phyloP scores from a whole-genome alignment of 208 protist species.

The Crithidia bombi region DNA sequence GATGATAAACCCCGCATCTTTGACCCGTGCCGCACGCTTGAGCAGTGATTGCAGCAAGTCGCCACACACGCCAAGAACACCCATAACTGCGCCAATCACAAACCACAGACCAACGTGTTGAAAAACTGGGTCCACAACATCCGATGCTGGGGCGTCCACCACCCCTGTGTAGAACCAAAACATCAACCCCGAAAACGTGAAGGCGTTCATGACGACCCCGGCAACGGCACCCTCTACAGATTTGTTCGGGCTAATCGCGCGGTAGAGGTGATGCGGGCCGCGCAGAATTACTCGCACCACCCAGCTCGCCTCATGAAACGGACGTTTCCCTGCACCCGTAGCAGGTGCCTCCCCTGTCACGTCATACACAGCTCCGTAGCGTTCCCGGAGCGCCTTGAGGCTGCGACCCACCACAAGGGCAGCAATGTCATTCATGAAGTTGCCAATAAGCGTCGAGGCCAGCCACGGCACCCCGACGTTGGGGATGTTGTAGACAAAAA shows the following conservation, averaged over 20 bases:
- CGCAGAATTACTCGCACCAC: slow-evolving; percentile 33
- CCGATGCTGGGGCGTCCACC: slow-evolving; percentile 21
- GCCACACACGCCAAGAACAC: slow-evolving; percentile 77
- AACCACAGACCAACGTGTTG: slow-evolving; percentile 52
- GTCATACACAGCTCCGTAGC: slow-evolving; percentile 36
- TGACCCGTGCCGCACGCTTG: slow-evolving; percentile 85
- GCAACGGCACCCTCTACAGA: slow-evolving; percentile 82
- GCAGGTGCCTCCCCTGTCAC: slow-evolving; percentile 11
- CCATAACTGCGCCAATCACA: slow-evolving; percentile 61
- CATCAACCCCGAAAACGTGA: slow-evolving; percentile 59
- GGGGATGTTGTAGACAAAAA: slow-evolving; percentile 61
- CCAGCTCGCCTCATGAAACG: slow-evolving; percentile 20
- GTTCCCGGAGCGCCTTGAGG: slow-evolving; percentile 27
- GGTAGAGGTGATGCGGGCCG: slow-evolving; percentile 62
- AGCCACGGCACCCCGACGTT: slow-evolving; percentile 63
- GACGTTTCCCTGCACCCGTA: slow-evolving; percentile 12
- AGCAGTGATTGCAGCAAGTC: slow-evolving; percentile 90
- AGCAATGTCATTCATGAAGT: slow-evolving; percentile 84
- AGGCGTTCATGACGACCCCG: slow-evolving; percentile 58
- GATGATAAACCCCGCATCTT: slow-evolving; percentile 86
- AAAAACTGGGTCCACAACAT: slow-evolving; percentile 41
- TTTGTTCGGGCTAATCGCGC: slow-evolving; percentile 89
- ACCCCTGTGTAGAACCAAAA: slow-evolving; percentile 34
- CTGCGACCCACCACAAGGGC: slow-evolving; percentile 70
- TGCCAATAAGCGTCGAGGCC: slow-evolving; percentile 58